phyloP scores from a whole-genome alignment of 2,329 filamentous ascomycete species.

The Venturia aucupariae region DNA sequence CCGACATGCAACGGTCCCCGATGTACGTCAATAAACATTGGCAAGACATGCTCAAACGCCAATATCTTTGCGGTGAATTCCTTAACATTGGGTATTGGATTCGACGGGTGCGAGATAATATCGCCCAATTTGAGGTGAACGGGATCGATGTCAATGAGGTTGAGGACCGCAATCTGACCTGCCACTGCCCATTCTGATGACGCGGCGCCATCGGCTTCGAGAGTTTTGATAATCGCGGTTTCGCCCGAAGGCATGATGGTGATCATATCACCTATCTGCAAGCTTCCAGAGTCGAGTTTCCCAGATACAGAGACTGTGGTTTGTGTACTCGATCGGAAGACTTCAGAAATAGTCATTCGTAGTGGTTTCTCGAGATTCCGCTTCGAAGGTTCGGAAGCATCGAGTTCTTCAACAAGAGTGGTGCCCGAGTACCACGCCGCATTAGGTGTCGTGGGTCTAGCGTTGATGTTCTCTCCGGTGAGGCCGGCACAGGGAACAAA shows the following conservation, averaged over 20 bases:
- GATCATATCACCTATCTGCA: conserved; percentile 77
- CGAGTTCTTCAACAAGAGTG: conserved; percentile 75
- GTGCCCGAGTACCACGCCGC: conserved; percentile 69
- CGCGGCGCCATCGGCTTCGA: conserved; percentile 65
- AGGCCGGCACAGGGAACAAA: conserved; percentile 89
- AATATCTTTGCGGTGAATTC: conserved; percentile 75
- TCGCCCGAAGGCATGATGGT: conserved; percentile 74
- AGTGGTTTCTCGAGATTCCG: conserved; percentile 69
- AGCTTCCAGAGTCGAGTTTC: conserved; percentile 70
- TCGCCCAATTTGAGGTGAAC: conserved; percentile 71
- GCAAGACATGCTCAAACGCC: conserved; percentile 81
- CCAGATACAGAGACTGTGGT: conserved; percentile 81
- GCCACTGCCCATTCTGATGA: conserved; percentile 82
- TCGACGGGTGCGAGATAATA: conserved; percentile 63
- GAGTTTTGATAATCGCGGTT: conserved; percentile 67
- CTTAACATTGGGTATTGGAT: conserved; percentile 61
- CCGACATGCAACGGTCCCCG: conserved; percentile 72
- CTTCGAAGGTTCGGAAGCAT: conserved; percentile 65
- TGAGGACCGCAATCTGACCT: conserved; percentile 79
- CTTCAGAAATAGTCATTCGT: conserved; percentile 77
- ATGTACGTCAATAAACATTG: conserved; percentile 83
- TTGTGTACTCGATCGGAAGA: conserved; percentile 70
- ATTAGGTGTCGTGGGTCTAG: conserved; percentile 28
- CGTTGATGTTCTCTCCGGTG: conserved; percentile 74
- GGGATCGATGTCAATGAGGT: conserved; percentile 75